phyloP scores from a whole-genome alignment of 2,329 filamentous ascomycete species.

The Ophiosphaerella narmari region DNA sequence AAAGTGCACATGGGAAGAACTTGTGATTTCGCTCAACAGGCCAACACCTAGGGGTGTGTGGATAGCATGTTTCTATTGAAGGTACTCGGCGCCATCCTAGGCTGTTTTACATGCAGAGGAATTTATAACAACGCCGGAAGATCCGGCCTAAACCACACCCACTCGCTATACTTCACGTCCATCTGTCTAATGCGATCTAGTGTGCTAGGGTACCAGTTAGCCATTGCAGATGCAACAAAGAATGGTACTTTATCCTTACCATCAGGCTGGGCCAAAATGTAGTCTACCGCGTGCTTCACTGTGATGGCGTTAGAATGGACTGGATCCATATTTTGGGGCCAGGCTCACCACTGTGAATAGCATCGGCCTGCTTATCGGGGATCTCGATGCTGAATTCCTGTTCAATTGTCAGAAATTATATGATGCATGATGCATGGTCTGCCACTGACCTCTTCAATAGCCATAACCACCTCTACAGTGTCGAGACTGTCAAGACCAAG shows the following conservation, averaged over 20 bases:
- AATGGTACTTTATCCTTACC: conserved; percentile 61
- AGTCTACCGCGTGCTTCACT: conserved; percentile 95
- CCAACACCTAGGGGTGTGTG: conserved; percentile 21
- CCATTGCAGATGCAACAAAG: not conserved
- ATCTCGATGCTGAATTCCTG: conserved; percentile 92
- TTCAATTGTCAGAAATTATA: conserved; percentile 18
- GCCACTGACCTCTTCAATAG: conserved; percentile 86
- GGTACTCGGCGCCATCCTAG: conserved; percentile 42
- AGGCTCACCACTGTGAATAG: conserved; percentile 85
- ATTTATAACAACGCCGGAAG: conserved; percentile 44
- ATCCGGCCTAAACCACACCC: conserved; percentile 36
- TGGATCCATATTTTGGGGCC: not conserved
- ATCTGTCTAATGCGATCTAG: conserved; percentile 26
- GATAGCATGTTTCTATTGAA: conserved; percentile 43
- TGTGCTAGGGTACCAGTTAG: conserved; percentile 40
- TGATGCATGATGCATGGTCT: conserved; percentile 1
- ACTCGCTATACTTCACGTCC: conserved; percentile 27
- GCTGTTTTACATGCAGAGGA: conserved; percentile 46
- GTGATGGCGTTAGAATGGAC: conserved; percentile 39
- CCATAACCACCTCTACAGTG: conserved; percentile 99
- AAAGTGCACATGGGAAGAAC: conserved; percentile 1
- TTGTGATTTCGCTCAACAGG: conserved; percentile 6
- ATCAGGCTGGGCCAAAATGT: conserved; percentile 91
- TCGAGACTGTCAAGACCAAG: conserved; percentile 96
- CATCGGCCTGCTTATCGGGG: conserved; percentile 94